Percentiles rank a stretch among this genome's conserved stretches.
Conservation (phyloP, 306 rosid genomes). For the Luffa acutangula region DNA sequence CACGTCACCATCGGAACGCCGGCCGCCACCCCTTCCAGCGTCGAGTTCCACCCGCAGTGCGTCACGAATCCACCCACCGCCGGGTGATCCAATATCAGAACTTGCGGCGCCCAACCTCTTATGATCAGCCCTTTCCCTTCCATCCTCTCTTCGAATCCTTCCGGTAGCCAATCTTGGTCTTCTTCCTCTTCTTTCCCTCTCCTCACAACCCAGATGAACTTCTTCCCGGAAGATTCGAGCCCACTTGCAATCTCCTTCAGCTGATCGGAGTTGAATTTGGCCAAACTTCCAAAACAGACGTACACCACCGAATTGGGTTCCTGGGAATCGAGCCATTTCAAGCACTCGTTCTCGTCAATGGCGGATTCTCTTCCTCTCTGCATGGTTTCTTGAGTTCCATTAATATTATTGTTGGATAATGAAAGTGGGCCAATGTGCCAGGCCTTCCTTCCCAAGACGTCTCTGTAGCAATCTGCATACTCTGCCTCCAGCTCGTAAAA, state of each 20-base stretch:
- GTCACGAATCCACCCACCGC: constrained; percentile 58
- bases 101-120: constrained; percentile 36
- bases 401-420: constrained; percentile 17
- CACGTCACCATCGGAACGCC: constrained; percentile 60
- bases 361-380: constrained; percentile 19
- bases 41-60: constrained; percentile 77
- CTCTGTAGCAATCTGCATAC: constrained; percentile 11
- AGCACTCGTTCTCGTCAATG: constrained; percentile 17
- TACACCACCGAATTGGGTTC: constrained; percentile 25
- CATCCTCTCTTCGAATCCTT: constrained; percentile 21
- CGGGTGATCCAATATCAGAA: constrained; percentile 42
- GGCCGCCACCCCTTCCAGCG: constrained; percentile 37
- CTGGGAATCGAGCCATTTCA: constrained; percentile 22
- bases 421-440: constrained; percentile 26
- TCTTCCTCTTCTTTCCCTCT: background rate
- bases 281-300: constrained; percentile 29
- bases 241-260: constrained; percentile 21
- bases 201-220: constrained; percentile 17
- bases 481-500: constrained; percentile 21
- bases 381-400: background rate
- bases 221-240: background rate
- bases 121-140: constrained; percentile 23
- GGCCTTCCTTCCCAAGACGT: constrained; percentile 9
- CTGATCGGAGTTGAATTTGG: constrained; percentile 6
- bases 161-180: constrained; percentile 19